A percentile compares a stretch with the other conserved stretches of the same genome.
Conservation (phyloP, 2,329 filamentous ascomycete species). For the Neonectria faginata region DNA sequence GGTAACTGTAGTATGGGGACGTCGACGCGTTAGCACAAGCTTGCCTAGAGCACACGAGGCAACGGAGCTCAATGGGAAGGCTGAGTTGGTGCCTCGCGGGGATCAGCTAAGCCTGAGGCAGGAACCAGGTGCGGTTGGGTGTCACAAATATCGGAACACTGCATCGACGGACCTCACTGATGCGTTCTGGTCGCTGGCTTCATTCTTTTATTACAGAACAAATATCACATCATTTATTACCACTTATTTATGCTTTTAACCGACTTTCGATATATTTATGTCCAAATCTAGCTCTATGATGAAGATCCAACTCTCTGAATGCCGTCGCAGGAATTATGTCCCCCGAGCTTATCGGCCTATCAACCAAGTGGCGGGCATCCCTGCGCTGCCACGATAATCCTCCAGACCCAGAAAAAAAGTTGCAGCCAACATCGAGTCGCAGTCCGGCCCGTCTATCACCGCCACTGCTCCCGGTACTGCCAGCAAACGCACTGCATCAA, state of each 20-base stretch:
- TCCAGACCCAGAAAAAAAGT: conserved; percentile 46
- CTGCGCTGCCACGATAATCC: conserved; percentile 41
- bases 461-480: conserved; percentile 10
- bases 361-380: conserved; percentile 34
- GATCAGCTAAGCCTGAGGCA: conserved; percentile 50
- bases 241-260: background rate
- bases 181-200: background rate
- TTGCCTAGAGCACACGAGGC: conserved; percentile 58
- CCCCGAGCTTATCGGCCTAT: conserved; percentile 16
- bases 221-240: background rate
- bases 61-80: conserved; percentile 50
- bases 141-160: conserved; percentile 21
- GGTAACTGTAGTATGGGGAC: conserved; percentile 44
- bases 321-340: conserved; percentile 38
- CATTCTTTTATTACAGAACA: background rate
- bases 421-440: conserved; percentile 35
- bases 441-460: conserved; percentile 10
- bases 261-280: background rate
- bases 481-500: conserved; percentile 37
- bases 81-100: conserved; percentile 49
- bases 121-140: conserved; percentile 7
- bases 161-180: background rate
- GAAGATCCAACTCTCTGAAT: background rate
- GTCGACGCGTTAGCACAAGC: conserved; percentile 60
- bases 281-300: background rate